These are phyloP conservation scores for Trichosporon faecale DNA, from an alignment of 1,284 basidiomycete genomes.

Conservation along the genomic window DNA sequence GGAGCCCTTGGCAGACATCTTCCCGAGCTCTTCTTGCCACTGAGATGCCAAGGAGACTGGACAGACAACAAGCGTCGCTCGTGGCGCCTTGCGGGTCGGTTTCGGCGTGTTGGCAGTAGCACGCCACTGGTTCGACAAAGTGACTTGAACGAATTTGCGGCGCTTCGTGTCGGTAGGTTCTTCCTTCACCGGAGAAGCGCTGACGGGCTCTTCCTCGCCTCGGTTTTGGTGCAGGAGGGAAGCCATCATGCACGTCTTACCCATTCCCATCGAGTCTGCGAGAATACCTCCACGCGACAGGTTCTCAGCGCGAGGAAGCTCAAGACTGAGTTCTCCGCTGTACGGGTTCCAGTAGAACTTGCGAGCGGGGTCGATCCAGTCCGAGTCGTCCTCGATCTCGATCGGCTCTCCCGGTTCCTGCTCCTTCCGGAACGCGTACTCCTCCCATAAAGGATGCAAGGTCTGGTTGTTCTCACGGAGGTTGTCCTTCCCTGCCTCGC, in stretches of 20 bases:
- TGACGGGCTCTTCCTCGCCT: slow-evolving; percentile 36
- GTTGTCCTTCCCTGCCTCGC: slow-evolving; percentile 70
- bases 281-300: slow-evolving; percentile 65
- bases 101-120: slow-evolving; percentile 37
- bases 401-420: slow-evolving; percentile 41
- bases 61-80: slow-evolving; percentile 84
- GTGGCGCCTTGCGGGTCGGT: slow-evolving; percentile 31
- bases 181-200: slow-evolving; percentile 12
- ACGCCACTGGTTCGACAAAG: slow-evolving; percentile 50
- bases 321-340: slow-evolving; percentile 87
- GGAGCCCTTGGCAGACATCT: slow-evolving; percentile 63
- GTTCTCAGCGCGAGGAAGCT: slow-evolving; percentile 77
- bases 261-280: slow-evolving; percentile 62
- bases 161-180: slow-evolving; percentile 36
- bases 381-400: slow-evolving; percentile 49
- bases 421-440: slow-evolving; percentile 56
- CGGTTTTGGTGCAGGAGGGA: slow-evolving; percentile 81
- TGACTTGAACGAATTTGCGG: slow-evolving; percentile 50
- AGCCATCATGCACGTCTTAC: slow-evolving; percentile 90
- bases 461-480: slow-evolving; percentile 63
- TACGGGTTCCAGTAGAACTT: slow-evolving; percentile 82
- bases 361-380: slow-evolving; percentile 41
- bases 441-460: slow-evolving; percentile 93
- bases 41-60: slow-evolving; percentile 87
- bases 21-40: slow-evolving; percentile 82